Percentiles rank a stretch among this genome's conserved stretches.
These are phyloP conservation scores for Hygrocybe punicea DNA, from an alignment of 768 basidiomycete genomes.

Conservation along the genomic window DNA sequence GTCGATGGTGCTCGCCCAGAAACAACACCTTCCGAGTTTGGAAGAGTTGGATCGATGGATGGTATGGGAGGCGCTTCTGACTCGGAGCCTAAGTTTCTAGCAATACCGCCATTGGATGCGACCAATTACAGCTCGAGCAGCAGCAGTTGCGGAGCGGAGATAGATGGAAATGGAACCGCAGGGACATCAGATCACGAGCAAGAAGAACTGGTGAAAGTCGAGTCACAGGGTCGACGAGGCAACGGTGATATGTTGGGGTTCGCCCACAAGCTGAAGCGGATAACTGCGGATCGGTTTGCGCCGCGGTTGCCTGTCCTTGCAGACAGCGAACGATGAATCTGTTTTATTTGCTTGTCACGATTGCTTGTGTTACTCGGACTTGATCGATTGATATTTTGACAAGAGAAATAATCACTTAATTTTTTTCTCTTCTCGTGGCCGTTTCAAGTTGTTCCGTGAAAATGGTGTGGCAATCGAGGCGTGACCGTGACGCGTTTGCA, in stretches of 20 bases:
- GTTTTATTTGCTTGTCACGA: neutral
- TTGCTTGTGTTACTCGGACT: neutral
- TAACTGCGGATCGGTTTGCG: conserved; percentile 3
- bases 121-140: conserved; percentile 12
- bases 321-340: neutral
- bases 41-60: neutral
- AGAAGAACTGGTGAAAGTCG: conserved; percentile 69
- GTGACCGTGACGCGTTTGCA: conserved; percentile 10
- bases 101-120: neutral
- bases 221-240: conserved; percentile 53
- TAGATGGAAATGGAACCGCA: conserved; percentile 10
- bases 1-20: neutral
- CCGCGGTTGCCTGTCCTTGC: neutral
- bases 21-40: too few relatives aligned
- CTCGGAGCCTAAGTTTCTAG: neutral
- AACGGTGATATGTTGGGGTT: conserved; percentile 47
- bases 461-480: too few relatives aligned
- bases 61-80: neutral
- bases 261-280: conserved; percentile 30
- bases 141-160: conserved; percentile 20
- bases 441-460: too few relatives aligned
- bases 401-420: too few relatives aligned
- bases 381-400: neutral
- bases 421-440: too few relatives aligned
- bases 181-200: conserved; percentile 37